Evolutionary conservation across 257 asterid species (phyloP), one percentile per base, ranked within the genome.

Genomic region (Schizonepeta tenuifolia): DNA sequence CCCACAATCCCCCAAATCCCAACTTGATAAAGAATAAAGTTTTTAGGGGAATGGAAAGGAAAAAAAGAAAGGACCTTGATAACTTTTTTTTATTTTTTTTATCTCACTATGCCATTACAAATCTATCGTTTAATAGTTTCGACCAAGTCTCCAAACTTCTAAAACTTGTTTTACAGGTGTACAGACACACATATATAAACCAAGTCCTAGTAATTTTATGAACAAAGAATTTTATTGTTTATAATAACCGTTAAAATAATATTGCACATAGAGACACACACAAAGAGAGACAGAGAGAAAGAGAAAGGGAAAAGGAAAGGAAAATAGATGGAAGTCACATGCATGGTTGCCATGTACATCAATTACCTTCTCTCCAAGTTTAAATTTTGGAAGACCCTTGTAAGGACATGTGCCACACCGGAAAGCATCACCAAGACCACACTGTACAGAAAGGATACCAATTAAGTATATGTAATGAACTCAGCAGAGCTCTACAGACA

Each of bases 341-440:
- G 14, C 21, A 36, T 9, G 58, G 28, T 18, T 54, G 71, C 20
- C 13, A 11, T 56, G 50, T 24, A 67, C 56, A 60, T 31, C 65
- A 64, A 71, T 56, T 79, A 90, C 98, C 98, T 91, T 91, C 78
- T 94, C 93, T 53, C 98, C 98, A 17, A 85, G 86, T 86, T 91
- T 86, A 78, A 94, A 94, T 51, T 86, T 22, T 69, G 96, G 89
- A 81, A 94, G 96, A 75, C 99, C 97, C 84, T 91, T 94, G 81
- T 91, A 94, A 62, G 99, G 99, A 65, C 99, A 94, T 43, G 97
- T 86, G 69, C 95, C 54, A 74, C 99, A 89, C 59, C 99, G 93
- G 63, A 91, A 94, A 70, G 97, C 99, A 88, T 94, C 97, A 68
- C 99, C 99, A 24, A 94, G 88, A 72, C 97, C 96, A 80, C 99